phyloP scores from a whole-genome alignment of 106 monocot species.

The Gastrodia elata region DNA sequence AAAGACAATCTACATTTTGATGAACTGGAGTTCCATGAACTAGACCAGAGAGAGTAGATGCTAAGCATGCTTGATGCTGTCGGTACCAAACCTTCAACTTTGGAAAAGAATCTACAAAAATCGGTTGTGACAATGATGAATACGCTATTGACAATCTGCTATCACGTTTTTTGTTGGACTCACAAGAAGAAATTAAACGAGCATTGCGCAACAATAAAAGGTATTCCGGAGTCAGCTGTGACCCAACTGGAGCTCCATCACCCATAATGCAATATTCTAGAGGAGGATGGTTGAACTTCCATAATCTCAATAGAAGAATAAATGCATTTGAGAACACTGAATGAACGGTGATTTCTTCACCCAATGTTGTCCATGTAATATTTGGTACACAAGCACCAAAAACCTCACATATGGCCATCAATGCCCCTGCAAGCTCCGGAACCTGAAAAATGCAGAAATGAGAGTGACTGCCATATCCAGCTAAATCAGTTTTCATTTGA shows the following conservation, averaged over 20 bases:
- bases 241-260: conserved; percentile 85
- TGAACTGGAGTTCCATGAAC: conserved; percentile 81
- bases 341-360: conserved; percentile 65
- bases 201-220: conserved; percentile 75
- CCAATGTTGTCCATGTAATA: conserved; percentile 44
- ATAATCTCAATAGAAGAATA: conserved; percentile 80
- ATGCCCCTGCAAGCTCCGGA: conserved; percentile 89
- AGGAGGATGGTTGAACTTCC: conserved; percentile 97
- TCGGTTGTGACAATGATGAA: conserved; percentile 28
- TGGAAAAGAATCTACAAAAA: conserved; percentile 89
- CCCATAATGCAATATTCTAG: conserved; percentile 89
- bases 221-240: conserved; percentile 85
- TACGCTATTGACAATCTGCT: conserved; percentile 4
- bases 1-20: conserved; percentile 80
- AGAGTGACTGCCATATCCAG: neutral
- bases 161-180: conserved; percentile 16
- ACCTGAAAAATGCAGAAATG: conserved; percentile 34
- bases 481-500: neutral
- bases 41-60: conserved; percentile 89
- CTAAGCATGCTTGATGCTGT: conserved; percentile 97
- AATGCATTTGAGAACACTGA: conserved; percentile 94
- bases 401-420: conserved; percentile 91
- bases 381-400: conserved; percentile 76
- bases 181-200: conserved; percentile 21
- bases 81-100: conserved; percentile 93